Evolutionary conservation across 2,329 filamentous ascomycete genomes (phyloP), one percentile per base, ranked within the genome.

Genomic region (Aspergillus unguis): DNA sequence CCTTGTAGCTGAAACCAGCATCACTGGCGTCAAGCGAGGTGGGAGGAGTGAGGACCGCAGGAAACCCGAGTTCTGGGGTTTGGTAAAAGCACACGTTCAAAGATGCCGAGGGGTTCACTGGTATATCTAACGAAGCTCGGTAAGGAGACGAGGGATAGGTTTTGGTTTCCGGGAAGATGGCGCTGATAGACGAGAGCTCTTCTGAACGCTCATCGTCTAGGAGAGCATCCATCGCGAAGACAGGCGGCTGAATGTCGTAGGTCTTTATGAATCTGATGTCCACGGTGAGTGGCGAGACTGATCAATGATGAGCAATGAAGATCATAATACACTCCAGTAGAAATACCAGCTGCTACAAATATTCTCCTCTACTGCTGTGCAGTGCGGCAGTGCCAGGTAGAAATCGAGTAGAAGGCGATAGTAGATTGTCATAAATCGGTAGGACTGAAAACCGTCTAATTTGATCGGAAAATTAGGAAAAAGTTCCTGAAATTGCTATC

Each of bases 81-180:
- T 70, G 66, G 45, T 71, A 62, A 49, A 77, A 77, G 48, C 62
- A 65, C 48, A 80, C 71, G 10, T 70, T 71, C n/a, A 84, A 69
- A 6, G 82, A 80, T 47, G 71, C 70, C 6, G 76, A 67, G 3
- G 82, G 82, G 28, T 79, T 73, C 28, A 86, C 79, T 5, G 78
- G 73, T 17, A 86, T 65, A 25, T 83, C 77, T 44, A 86, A 72
- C 4, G 73, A 75, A 1, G 80, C 81, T 50, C 70, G 68, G 61
- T 78, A 81, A 0, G 75, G 72, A 32, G 72, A 64, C 6, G 62
- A 60, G 6, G 75, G 62, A 48, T 83, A 75, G 53, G 80, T 66
- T 31, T 71, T 67, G 17, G 85, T 76, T 68, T 86, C 83, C 1
- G 83, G 83, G 54, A 77, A 86, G 52, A 86, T 86, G 45, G 83